Evolutionary conservation across 768 basidiomycete species (phyloP).

Genomic region (Amanita pallidorosea): DNA sequence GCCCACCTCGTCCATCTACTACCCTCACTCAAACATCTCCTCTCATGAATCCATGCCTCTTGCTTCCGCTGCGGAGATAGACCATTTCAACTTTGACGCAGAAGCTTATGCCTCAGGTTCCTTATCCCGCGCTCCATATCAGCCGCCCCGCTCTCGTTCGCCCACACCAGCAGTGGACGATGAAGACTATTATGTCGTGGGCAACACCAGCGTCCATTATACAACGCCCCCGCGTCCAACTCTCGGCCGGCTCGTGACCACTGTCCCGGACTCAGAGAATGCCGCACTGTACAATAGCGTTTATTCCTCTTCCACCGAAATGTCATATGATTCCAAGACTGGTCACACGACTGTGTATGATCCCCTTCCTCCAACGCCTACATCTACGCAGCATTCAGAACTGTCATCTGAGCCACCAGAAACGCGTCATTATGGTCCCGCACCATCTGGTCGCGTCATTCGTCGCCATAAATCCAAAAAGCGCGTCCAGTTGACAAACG

Average conservation of each 20-base stretch:
- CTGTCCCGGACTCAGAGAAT: constrained; percentile 29
- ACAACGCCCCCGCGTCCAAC: constrained; percentile 24
- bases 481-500: constrained; percentile 74
- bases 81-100: constrained; percentile 54
- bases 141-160: constrained; percentile 56
- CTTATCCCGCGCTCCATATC: constrained; percentile 35
- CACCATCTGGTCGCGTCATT: constrained; percentile 67
- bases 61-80: constrained; percentile 28
- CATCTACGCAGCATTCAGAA: constrained; percentile 21
- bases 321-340: constrained; percentile 12
- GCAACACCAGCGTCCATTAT: constrained; percentile 45
- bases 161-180: constrained; percentile 69
- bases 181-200: constrained; percentile 56
- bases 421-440: constrained; percentile 82
- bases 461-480: constrained; percentile 71
- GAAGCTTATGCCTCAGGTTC: constrained; percentile 64
- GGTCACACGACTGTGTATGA: constrained; percentile 27
- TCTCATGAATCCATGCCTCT: constrained; percentile 20
- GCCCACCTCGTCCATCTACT: constrained; percentile 22
- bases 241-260: not conserved
- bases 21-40: constrained; percentile 22
- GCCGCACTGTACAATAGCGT: constrained; percentile 12
- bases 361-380: constrained; percentile 30
- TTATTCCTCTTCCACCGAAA: constrained; percentile 17
- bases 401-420: constrained; percentile 42